Conservation (phyloP, 495 filamentous ascomycete genomes). For the Astrothelium macrocarpum region DNA sequence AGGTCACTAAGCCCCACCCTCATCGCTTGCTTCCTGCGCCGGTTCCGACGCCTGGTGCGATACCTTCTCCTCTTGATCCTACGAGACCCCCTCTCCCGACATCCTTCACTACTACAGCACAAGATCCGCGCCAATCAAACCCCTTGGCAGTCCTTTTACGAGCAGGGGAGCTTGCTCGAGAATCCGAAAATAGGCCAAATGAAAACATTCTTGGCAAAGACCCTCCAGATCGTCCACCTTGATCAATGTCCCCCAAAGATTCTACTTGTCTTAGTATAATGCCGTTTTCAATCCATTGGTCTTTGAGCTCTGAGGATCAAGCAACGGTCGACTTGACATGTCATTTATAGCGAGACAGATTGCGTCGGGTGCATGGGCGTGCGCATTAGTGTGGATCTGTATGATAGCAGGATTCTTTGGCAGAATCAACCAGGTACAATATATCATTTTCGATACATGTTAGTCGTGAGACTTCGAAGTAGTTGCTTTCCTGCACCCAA, state of each 20-base stretch:
- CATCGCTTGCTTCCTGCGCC: conserved; percentile 20
- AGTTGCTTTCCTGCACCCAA: neutral
- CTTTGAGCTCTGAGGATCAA: neutral
- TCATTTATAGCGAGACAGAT: neutral
- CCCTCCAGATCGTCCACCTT: neutral
- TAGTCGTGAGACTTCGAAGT: neutral
- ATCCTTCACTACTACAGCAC: conserved; percentile 4
- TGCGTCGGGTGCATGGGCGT: neutral
- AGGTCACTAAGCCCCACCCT: conserved; percentile 14
- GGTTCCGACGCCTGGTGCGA: conserved; percentile 15
- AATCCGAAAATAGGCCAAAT: conserved; percentile 12
- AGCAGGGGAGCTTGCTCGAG: conserved; percentile 20
- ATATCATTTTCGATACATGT: neutral
- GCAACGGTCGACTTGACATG: neutral
- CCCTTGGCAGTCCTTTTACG: conserved; percentile 18
- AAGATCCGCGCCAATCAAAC: conserved; percentile 11
- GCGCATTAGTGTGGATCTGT: neutral
- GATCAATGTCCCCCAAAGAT: neutral
- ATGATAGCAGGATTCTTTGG: conserved; percentile 6
- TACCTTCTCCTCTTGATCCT: conserved; percentile 18
- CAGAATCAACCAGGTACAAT: conserved; percentile 16
- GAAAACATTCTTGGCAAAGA: neutral
- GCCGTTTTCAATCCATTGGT: neutral
- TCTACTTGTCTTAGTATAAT: neutral
- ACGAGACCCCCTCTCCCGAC: conserved; percentile 2